A percentile compares a stretch with the other conserved stretches of the same genome.
Evolutionary conservation across 495 filamentous ascomycete genomes (phyloP).

Genomic region (Aspergillus avenaceus): DNA sequence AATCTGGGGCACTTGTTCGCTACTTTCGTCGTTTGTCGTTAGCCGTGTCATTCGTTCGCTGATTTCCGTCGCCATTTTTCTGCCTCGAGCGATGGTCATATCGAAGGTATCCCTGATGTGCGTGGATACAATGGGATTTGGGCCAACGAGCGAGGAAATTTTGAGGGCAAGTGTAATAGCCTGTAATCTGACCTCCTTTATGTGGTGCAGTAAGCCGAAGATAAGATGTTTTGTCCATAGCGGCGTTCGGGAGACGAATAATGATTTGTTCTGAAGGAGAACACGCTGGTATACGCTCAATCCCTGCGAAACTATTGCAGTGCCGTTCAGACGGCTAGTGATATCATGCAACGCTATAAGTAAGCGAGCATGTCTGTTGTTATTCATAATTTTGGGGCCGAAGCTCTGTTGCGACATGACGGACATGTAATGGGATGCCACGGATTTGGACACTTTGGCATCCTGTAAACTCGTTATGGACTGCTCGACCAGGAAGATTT

Average conservation of each 20-base stretch:
- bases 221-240: conserved; percentile 80
- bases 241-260: conserved; percentile 55
- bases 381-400: conserved; percentile 64
- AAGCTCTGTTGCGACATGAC: conserved; percentile 77
- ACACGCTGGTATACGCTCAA: conserved; percentile 73
- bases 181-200: conserved; percentile 69
- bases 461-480: conserved; percentile 66
- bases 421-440: conserved; percentile 72
- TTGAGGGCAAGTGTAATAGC: conserved; percentile 71
- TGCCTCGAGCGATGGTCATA: conserved; percentile 47
- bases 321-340: conserved; percentile 71
- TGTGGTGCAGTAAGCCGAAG: conserved; percentile 68
- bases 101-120: conserved; percentile 65
- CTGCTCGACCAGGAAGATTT: conserved; percentile 72
- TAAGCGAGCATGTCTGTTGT: conserved; percentile 60
- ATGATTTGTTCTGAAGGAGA: conserved; percentile 58
- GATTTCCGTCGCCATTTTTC: conserved; percentile 60
- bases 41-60: conserved; percentile 65
- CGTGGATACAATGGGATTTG: conserved; percentile 58
- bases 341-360: conserved; percentile 64
- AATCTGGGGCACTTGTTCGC: conserved; percentile 72
- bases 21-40: conserved; percentile 59
- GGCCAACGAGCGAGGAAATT: conserved; percentile 59
- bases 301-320: conserved; percentile 67
- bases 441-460: conserved; percentile 64